phyloP scores from a whole-genome alignment of 2,329 filamentous ascomycete species.

The Aspergillus spinulosporus region DNA sequence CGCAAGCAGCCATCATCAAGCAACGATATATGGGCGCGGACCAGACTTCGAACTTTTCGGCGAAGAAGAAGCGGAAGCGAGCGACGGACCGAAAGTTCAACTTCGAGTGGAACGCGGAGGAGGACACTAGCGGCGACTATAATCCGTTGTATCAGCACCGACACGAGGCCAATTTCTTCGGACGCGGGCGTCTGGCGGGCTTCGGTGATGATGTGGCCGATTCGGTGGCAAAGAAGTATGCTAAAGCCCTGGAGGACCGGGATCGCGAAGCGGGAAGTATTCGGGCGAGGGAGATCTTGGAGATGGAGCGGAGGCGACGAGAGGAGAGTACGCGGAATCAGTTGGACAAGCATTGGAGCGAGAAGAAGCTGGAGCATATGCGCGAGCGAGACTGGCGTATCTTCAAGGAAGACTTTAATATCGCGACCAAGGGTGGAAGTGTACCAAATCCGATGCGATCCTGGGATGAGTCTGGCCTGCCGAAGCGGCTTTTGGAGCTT shows the following conservation, averaged over 20 bases:
- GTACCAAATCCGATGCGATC: conserved; percentile 96
- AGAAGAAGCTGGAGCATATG: conserved; percentile 92
- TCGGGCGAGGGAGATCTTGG: conserved; percentile 76
- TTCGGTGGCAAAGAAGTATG: conserved; percentile 54
- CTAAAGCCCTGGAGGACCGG: conserved; percentile 69
- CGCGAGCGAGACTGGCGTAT: conserved; percentile 98
- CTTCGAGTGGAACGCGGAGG: conserved; percentile 94
- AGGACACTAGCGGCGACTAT: conserved; percentile 83
- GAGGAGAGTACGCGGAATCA: conserved; percentile 71
- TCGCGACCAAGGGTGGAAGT: conserved; percentile 84
- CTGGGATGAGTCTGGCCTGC: conserved; percentile 83
- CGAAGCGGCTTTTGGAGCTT: conserved; percentile 74
- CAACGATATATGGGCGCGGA: conserved; percentile 91
- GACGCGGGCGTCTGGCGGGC: conserved; percentile 66
- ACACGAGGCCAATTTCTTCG: conserved; percentile 68
- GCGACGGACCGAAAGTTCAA: conserved; percentile 98
- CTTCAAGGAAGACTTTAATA: conserved; percentile 99
- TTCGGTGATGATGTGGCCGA: conserved; percentile 62
- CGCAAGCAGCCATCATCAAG: conserved; percentile 72
- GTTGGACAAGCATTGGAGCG: conserved; percentile 91
- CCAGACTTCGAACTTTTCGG: conserved; percentile 85
- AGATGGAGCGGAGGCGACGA: conserved; percentile 77
- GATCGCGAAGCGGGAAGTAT: conserved; percentile 74
- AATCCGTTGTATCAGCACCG: conserved; percentile 76
- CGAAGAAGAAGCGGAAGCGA: conserved; percentile 90